Percentiles rank a stretch among this genome's conserved stretches.
phyloP scores from a whole-genome alignment of 2,329 filamentous ascomycete species.

The Celoporthe dispersa region DNA sequence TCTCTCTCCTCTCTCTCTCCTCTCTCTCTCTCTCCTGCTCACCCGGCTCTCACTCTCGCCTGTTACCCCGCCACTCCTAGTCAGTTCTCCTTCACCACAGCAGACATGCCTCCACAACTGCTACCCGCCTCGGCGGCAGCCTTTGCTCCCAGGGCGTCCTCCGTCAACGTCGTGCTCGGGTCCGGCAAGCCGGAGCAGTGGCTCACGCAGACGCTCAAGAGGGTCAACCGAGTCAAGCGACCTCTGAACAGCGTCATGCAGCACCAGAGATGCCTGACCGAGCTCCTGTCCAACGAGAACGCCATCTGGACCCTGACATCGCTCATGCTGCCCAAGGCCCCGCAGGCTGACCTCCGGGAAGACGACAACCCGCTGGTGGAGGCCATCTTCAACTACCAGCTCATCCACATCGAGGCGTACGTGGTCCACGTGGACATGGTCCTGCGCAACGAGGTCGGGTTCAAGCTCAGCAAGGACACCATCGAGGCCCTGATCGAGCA shows the following conservation, averaged over 20 bases:
- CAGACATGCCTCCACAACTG: conserved; percentile 84
- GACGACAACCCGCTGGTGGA: conserved; percentile 84
- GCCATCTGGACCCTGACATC: conserved; percentile 96
- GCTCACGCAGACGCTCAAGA: conserved; percentile 95
- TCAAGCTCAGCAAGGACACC: conserved; percentile 93
- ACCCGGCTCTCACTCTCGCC: conserved; percentile 20
- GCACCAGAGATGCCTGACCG: conserved; percentile 92
- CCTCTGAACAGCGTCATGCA: conserved; percentile 96
- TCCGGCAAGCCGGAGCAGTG: conserved; percentile 87
- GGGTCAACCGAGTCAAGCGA: conserved; percentile 95
- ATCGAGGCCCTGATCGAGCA: conserved; percentile 94
- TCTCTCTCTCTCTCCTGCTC: no score
- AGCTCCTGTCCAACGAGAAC: conserved; percentile 85
- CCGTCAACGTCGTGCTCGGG: conserved; percentile 91
- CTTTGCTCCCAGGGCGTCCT: conserved; percentile 87
- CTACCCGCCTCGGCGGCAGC: conserved; percentile 94
- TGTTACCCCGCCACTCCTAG: conserved; percentile 25
- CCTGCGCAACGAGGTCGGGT: conserved; percentile 93
- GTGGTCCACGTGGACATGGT: conserved; percentile 99
- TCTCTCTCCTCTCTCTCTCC: conserved; percentile 30
- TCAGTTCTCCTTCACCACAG: conserved; percentile 19
- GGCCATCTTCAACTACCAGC: conserved; percentile 88
- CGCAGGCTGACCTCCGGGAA: conserved; percentile 80
- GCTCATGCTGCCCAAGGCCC: conserved; percentile 88
- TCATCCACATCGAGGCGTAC: conserved; percentile 93